Base-by-base conservation (phyloP, 257 asterid genomes). In the Apocynum venetum region DNA sequence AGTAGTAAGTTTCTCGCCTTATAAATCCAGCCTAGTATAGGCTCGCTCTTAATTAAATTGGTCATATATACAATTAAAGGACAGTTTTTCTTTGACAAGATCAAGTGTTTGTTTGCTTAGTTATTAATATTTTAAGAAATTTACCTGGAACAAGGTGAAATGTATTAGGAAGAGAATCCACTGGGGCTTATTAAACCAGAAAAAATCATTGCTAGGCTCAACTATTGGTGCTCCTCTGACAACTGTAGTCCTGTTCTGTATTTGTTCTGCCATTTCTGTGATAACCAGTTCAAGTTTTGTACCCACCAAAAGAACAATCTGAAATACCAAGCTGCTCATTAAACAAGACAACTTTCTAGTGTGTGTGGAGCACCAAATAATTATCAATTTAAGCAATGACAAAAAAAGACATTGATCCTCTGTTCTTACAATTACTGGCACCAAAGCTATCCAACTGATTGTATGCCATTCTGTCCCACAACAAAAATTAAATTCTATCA, bases 151-250 rank as follows among this genome's bases (percentile, higher is more conserved):
- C 63, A 90, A 79, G 31, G 93, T 89, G 74, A 84, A 90, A 69
- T 90, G 96, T 46, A 90, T 90, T 81, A 90, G 89, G 80, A 87
- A 89, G 11, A 90, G 91, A 70, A 89, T 87, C 89, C 89, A 89
- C 0, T 75, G 87, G 6, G 96, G 96, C 11, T 85, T 81, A 76
- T 82, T 89, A 74, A 90, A 90, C 93, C 96, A 90, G 46, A 89
- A 90, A 79, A 87, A 90, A 55, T 85, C 87, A 83, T 90, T 87
- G 65, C 76, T 86, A 1, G 93, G 93, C 80, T 85, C 86, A 49
- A 90, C 96, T 69, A 90, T 66, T 17, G 93, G 93, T 73, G 92
- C 87, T 70, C 96, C 96, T 77, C 88, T 80, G 55, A 85, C 67
- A 49, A 90, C 88, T 43, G 87, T 79, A 1, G 87, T 73, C 20